Base-by-base conservation (phyloP, 805 yeast genomes). In the Zygosaccharomyces gambellarensis region DNA sequence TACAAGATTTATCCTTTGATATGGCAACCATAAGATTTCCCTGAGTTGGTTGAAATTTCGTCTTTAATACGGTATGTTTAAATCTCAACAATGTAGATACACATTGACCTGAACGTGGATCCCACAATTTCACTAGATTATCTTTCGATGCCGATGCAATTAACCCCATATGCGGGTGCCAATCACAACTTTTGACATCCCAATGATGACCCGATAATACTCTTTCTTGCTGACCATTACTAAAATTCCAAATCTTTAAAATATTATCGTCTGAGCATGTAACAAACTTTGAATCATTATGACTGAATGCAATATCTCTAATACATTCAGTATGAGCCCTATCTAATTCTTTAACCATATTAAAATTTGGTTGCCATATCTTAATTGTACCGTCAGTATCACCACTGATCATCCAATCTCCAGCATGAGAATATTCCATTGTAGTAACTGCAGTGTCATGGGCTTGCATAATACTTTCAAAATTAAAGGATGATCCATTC, bases 381-480 rank as follows among this genome's bases (percentile, higher is more conserved):
- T 94, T 94, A 60, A 94, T 79, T 5, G 77, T 74, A 23, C 99
- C 99, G 49, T 85, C 90, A 60, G 90, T 92, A 70, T 94, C 98
- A 32, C 96, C 97, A 62, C 95, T 84, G 22, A 94, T 72, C 52
- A 94, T 76, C 98, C 98, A 94, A 54, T 90, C 97, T 53, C 89
- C 97, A 52, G 85, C 83, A 65, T 89, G 95, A 5, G 94, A 83
- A 69, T 92, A 94, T 55, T 80, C 77, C 62, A 89, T 71, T 1
- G 92, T 75, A 30, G 90, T 77, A 32, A 94, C 85, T 0, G 97
- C 90, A 51, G 85, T 76, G 65, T 94, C 99, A 69, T 94, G 99
- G 1, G 98, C 98, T 72, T 94, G 99, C 95, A 90, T 94, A 55
- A 94, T 90, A 47, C 96, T 88, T 66, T 94, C 99, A 64, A 94